These are phyloP conservation scores for Ananas comosus DNA, from an alignment of 176 grass and related monocot genomes.

Conservation along the genomic window DNA sequence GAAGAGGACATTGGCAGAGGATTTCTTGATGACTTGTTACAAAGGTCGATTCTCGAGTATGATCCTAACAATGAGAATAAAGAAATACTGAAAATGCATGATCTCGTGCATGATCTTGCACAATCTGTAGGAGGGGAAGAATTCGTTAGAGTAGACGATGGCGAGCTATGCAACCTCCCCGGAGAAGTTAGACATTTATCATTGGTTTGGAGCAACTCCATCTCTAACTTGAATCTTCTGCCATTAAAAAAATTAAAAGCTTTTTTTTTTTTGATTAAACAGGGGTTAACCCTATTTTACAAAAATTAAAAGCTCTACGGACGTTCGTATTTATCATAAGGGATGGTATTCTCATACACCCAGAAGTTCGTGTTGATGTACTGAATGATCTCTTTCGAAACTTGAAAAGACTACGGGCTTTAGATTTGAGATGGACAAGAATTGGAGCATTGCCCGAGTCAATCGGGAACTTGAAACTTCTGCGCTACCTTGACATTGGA, in stretches of 20 bases:
- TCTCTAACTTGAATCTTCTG: background rate
- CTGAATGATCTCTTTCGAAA: constrained; percentile 16
- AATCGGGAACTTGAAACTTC: constrained; percentile 3
- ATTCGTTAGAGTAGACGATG: constrained; percentile 13
- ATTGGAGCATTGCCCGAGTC: constrained; percentile 29
- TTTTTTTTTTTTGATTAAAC: no score
- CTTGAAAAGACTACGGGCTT: constrained; percentile 13
- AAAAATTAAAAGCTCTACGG: no score
- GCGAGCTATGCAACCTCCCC: constrained; percentile 2
- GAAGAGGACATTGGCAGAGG: background rate
- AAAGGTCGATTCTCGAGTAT: constrained; percentile 20
- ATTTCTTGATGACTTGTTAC: constrained; percentile 22
- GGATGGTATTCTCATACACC: background rate
- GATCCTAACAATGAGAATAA: background rate
- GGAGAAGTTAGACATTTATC: constrained; percentile 27
- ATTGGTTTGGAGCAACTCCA: constrained; percentile 6
- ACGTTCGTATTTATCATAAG: constrained; percentile 17
- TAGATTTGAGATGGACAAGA: constrained; percentile 29
- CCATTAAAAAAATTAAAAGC: background rate
- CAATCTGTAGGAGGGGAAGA: constrained; percentile 5
- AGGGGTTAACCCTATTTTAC: no score
- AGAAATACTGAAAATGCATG: constrained; percentile 25
- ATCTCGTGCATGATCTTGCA: constrained; percentile 18
- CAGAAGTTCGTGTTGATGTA: constrained; percentile 2
- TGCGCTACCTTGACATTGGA: constrained; percentile 30